A percentile compares a stretch with the other conserved stretches of the same genome.
Conservation (phyloP, 2,329 filamentous ascomycete genomes). For the Cytospora leucostoma region DNA sequence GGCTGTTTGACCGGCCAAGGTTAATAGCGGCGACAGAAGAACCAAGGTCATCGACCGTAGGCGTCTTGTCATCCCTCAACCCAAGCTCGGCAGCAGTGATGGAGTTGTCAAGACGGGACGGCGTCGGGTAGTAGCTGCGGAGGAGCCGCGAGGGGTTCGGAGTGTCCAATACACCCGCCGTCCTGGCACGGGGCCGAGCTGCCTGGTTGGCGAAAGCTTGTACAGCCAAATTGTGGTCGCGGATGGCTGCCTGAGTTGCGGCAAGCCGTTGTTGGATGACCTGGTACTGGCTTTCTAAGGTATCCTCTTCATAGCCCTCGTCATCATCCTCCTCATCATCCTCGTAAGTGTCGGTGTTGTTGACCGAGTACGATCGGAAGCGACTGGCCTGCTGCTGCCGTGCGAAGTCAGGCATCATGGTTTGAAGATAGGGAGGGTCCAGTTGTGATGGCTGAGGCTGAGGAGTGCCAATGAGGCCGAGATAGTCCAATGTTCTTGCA, state of each 20-base stretch:
- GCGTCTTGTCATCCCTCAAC: slow-evolving; percentile 70
- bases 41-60: slow-evolving; percentile 69
- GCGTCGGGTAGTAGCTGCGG: slow-evolving; percentile 75
- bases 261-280: slow-evolving; percentile 64
- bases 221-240: slow-evolving; percentile 89
- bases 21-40: slow-evolving; percentile 82
- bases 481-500: slow-evolving; percentile 89
- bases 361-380: slow-evolving; percentile 96
- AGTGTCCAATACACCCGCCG: slow-evolving; percentile 82
- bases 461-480: slow-evolving; percentile 91
- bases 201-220: slow-evolving; percentile 89
- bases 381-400: slow-evolving; percentile 79
- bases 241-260: slow-evolving; percentile 70
- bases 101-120: slow-evolving; percentile 70
- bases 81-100: slow-evolving; percentile 75
- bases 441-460: slow-evolving; percentile 76
- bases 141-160: slow-evolving; percentile 63
- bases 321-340: slow-evolving; percentile 78
- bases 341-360: slow-evolving; percentile 96
- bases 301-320: slow-evolving; percentile 53
- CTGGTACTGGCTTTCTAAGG: slow-evolving; percentile 59
- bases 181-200: slow-evolving; percentile 83
- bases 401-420: slow-evolving; percentile 69
- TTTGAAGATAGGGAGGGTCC: slow-evolving; percentile 73
- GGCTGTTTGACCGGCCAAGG: slow-evolving; percentile 65